Conservation (phyloP, 768 basidiomycete species). For the Dacryopinax spathularia region DNA sequence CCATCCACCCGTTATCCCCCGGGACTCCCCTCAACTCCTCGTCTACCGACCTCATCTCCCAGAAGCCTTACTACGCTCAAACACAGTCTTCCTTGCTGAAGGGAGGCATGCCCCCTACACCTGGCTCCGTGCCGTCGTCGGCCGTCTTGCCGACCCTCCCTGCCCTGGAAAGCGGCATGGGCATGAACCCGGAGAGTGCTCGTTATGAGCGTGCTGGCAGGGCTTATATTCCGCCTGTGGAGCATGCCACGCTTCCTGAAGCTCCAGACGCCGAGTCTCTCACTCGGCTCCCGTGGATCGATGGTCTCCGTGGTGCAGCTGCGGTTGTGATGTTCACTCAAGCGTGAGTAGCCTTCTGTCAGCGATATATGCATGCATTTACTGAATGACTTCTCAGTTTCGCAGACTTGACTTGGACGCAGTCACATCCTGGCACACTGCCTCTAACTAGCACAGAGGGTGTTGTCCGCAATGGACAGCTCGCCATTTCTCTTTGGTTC, state of each 20-base stretch:
- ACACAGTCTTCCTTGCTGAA: not conserved
- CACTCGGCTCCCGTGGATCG: constrained; percentile 22
- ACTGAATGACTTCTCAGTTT: constrained; percentile 10
- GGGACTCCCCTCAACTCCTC: constrained; percentile 3
- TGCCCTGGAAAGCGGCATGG: not conserved
- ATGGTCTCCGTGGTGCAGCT: constrained; percentile 20
- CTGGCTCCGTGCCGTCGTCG: not conserved
- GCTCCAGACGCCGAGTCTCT: constrained; percentile 1
- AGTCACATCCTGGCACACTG: constrained; percentile 16
- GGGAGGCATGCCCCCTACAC: not conserved
- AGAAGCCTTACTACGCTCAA: constrained; percentile 1
- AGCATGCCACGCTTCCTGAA: not conserved
- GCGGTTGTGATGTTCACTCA: constrained; percentile 23
- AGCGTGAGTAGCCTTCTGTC: not conserved
- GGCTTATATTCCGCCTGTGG: not conserved
- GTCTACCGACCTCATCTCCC: constrained; percentile 1
- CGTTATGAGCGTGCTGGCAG: not conserved
- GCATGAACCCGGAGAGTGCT: not conserved
- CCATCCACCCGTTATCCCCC: not conserved
- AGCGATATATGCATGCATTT: not conserved
- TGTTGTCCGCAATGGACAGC: constrained; percentile 16
- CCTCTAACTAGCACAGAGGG: not conserved
- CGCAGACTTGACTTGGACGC: constrained; percentile 19
- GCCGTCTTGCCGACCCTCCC: not conserved
- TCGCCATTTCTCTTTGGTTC: constrained; percentile 22